phyloP scores from a whole-genome alignment of 2,329 filamentous ascomycete genomes.

The Raffaelea arxii region DNA sequence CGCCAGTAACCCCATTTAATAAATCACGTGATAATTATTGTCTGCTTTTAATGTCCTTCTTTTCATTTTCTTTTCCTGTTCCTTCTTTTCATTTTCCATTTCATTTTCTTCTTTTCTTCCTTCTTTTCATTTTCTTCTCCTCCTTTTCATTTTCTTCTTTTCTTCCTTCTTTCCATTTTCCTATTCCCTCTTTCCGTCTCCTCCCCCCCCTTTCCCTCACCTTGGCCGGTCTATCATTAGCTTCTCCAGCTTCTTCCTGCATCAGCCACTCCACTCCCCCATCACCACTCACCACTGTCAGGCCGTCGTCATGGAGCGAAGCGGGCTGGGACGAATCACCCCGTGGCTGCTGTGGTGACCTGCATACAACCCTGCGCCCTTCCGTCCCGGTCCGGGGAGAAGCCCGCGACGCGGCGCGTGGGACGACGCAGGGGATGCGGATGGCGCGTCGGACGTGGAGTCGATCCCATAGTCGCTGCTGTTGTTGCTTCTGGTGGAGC shows the following conservation, averaged over 20 bases:
- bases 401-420: no score
- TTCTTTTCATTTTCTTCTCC: neutral
- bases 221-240: neutral
- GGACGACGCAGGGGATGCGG: no score
- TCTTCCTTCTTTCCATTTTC: neutral
- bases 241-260: slow-evolving; percentile 1
- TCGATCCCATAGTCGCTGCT: neutral
- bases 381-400: no score
- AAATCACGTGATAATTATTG: neutral
- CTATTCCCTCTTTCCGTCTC: neutral
- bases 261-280: no score
- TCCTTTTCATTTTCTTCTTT: neutral
- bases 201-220: neutral
- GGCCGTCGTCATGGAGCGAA: slow-evolving; percentile 59
- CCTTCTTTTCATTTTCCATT: neutral
- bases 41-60: neutral
- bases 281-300: no score
- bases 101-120: neutral
- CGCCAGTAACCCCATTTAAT: no score
- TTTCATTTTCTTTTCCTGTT: neutral
- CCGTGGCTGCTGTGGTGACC: slow-evolving; percentile 34
- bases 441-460: slow-evolving; percentile 12
- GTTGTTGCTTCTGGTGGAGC: neutral
- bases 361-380: no score
- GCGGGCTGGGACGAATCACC: slow-evolving; percentile 55